Conservation (phyloP, 176 grass and related monocot genomes). For the Zea mays region DNA sequence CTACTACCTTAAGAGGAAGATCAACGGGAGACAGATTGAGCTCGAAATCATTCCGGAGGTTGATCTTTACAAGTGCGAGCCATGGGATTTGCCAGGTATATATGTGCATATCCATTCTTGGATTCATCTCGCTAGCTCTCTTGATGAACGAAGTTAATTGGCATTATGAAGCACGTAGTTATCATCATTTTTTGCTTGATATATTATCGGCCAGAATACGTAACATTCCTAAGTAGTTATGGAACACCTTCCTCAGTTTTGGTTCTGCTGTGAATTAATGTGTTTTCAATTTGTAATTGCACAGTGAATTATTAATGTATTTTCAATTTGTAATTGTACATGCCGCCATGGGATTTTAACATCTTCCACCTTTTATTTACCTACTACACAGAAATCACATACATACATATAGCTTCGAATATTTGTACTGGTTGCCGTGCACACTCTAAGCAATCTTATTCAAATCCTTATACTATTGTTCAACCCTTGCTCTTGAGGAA, state of each 20-base stretch:
- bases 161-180: background rate
- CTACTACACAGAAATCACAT: slow-evolving; percentile 36
- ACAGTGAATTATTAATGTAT: slow-evolving; percentile 4
- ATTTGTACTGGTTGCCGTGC: slow-evolving; percentile 37
- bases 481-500: slow-evolving; percentile 40
- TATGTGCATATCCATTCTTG: slow-evolving; percentile 29
- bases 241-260: slow-evolving; percentile 3
- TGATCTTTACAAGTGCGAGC: slow-evolving; percentile 98
- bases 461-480: slow-evolving; percentile 43
- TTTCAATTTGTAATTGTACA: background rate
- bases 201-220: background rate
- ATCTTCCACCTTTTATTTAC: slow-evolving; percentile 32
- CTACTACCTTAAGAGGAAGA: slow-evolving; percentile 94
- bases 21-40: slow-evolving; percentile 82
- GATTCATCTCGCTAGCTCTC: slow-evolving; percentile 23
- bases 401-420: background rate
- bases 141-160: background rate
- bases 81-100: slow-evolving; percentile 88
- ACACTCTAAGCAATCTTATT: slow-evolving; percentile 47
- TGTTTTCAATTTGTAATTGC: background rate
- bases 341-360: background rate
- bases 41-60: slow-evolving; percentile 92
- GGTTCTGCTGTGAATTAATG: slow-evolving; percentile 10
- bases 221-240: background rate
- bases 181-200: slow-evolving; percentile 4